Percentiles rank a stretch among this genome's conserved stretches.
phyloP scores from a whole-genome alignment of 2,329 filamentous ascomycete species.

The Scedosporium minutisporum region DNA sequence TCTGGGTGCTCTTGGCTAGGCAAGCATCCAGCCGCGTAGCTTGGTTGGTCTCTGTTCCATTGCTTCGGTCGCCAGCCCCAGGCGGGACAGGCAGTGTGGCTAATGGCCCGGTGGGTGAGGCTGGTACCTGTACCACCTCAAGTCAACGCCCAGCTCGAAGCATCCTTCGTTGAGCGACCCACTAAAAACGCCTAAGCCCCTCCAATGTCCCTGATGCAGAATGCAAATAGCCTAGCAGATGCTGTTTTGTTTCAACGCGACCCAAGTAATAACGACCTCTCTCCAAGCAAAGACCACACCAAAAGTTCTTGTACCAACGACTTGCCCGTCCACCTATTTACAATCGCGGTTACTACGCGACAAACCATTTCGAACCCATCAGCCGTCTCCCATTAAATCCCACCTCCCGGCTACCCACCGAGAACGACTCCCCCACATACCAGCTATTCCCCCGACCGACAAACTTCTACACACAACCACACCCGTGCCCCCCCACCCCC shows the following conservation, averaged over 20 bases:
- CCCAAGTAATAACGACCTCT: neutral
- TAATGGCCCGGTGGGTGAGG: neutral
- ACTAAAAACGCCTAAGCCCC: neutral
- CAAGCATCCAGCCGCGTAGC: conserved; percentile 23
- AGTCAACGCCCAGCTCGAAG: neutral
- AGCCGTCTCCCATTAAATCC: too few species aligned
- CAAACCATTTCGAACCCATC: too few species aligned
- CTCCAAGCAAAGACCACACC: neutral
- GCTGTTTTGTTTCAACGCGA: neutral
- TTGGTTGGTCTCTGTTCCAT: neutral
- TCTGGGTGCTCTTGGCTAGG: conserved; percentile 16
- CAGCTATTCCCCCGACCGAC: neutral
- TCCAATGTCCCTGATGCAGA: neutral
- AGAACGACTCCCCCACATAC: neutral
- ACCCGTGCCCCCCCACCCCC: neutral
- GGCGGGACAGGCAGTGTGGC: conserved; percentile 2
- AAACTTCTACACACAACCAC: neutral
- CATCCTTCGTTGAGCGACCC: too few species aligned
- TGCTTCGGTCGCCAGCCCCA: conserved; percentile 5
- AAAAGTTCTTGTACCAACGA: neutral
- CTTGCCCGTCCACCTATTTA: neutral
- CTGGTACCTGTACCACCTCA: neutral
- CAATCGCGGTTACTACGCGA: too few species aligned
- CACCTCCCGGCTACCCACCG: too few species aligned
- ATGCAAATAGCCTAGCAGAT: neutral